Conservation (phyloP, 2,329 filamentous ascomycete genomes). For the Pochonia chlamydosporia region DNA sequence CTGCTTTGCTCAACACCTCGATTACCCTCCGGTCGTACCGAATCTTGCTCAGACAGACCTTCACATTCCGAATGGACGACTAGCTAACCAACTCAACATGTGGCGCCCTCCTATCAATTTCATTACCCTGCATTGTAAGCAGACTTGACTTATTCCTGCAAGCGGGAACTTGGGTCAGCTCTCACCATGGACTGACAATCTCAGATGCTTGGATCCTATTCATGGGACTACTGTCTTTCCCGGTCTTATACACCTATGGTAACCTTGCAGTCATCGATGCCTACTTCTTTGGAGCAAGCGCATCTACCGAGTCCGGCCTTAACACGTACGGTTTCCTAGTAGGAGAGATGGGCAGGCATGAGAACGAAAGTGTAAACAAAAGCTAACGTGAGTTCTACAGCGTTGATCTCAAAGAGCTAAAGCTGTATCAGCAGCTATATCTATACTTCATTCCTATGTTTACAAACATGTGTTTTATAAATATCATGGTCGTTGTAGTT, state of each 20-base stretch:
- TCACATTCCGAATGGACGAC: not conserved
- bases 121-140: not conserved
- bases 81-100: not conserved
- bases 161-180: no score
- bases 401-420: constrained; percentile 42
- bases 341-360: not conserved
- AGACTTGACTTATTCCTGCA: no score
- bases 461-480: constrained; percentile 43
- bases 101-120: not conserved
- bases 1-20: no score
- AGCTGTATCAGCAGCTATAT: constrained; percentile 45
- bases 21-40: no score
- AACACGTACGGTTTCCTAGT: constrained; percentile 34
- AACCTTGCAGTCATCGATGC: constrained; percentile 33
- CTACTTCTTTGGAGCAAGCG: constrained; percentile 45
- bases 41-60: no score
- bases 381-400: constrained; percentile 20
- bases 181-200: not conserved
- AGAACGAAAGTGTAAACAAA: not conserved
- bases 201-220: constrained; percentile 3
- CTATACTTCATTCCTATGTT: constrained; percentile 45
- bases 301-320: constrained; percentile 43
- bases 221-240: constrained; percentile 6
- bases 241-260: not conserved
- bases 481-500: constrained; percentile 41